These are phyloP conservation scores for Misopates orontium DNA, from an alignment of 257 asterid genomes.

Conservation along the genomic window DNA sequence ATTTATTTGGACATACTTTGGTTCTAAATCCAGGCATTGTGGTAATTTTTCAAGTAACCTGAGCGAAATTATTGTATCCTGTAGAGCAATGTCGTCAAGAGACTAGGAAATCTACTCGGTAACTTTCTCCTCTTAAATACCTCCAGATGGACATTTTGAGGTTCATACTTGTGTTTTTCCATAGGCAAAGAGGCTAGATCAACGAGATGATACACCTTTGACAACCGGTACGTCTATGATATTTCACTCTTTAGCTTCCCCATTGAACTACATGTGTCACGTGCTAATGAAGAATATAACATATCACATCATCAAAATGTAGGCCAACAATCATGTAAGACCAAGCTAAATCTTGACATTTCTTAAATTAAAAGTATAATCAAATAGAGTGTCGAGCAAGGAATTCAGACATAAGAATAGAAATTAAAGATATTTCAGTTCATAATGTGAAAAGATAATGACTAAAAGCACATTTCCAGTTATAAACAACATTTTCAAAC, in stretches of 20 bases:
- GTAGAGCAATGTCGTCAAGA: not conserved
- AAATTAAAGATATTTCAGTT: not conserved
- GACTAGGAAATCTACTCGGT: not conserved
- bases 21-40: not conserved
- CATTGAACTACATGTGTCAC: not conserved
- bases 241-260: not conserved
- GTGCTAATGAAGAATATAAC: not conserved
- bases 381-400: not conserved
- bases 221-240: too few relatives aligned
- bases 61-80: not conserved
- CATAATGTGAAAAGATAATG: not conserved
- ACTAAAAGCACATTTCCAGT: constrained; percentile 10
- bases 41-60: not conserved
- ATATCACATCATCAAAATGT: not conserved
- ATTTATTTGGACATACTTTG: not conserved
- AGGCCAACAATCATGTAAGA: not conserved
- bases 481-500: not conserved
- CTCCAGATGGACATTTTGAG: not conserved
- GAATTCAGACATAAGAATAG: not conserved
- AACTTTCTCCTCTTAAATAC: not conserved
- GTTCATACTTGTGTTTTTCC: not conserved
- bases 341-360: not conserved
- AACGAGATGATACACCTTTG: not conserved
- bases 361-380: not conserved
- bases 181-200: not conserved